These are phyloP conservation scores for Eucalyptus cloeziana DNA, from an alignment of 345 rosid species.

Conservation along the genomic window DNA sequence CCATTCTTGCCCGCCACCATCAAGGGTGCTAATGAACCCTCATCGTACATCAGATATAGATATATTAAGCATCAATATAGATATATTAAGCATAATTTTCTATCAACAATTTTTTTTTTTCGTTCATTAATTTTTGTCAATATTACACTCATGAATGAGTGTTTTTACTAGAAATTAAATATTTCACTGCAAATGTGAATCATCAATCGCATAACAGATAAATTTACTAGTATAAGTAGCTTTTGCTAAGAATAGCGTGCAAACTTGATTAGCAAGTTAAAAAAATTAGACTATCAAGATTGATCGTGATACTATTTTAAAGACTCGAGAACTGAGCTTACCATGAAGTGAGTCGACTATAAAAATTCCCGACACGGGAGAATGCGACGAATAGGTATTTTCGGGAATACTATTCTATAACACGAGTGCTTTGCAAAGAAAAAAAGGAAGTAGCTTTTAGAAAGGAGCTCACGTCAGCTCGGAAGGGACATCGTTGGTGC, in stretches of 20 bases:
- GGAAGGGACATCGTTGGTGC: background rate
- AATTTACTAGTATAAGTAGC: background rate
- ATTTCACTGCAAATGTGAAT: background rate
- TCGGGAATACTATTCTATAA: background rate
- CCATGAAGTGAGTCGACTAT: background rate
- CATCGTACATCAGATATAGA: background rate
- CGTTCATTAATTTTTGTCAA: background rate
- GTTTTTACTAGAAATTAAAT: rapidly evolving
- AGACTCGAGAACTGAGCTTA: background rate
- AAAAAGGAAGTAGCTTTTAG: background rate
- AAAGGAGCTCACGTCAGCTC: background rate
- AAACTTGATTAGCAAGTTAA: background rate
- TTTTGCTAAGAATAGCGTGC: background rate
- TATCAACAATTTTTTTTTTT: background rate
- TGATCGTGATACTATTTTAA: rapidly evolving
- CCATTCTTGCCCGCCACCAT: background rate
- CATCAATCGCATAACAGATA: rapidly evolving
- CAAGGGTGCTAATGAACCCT: background rate
- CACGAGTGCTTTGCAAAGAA: background rate
- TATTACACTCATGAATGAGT: background rate
- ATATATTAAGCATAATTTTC: background rate
- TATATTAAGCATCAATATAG: background rate
- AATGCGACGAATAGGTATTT: background rate
- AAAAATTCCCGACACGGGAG: background rate
- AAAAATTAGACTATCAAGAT: background rate